A percentile compares a stretch with the other conserved stretches of the same genome.
phyloP scores from a whole-genome alignment of 352 stramenopile species.

The Stephanocyclus meneghinianus region DNA sequence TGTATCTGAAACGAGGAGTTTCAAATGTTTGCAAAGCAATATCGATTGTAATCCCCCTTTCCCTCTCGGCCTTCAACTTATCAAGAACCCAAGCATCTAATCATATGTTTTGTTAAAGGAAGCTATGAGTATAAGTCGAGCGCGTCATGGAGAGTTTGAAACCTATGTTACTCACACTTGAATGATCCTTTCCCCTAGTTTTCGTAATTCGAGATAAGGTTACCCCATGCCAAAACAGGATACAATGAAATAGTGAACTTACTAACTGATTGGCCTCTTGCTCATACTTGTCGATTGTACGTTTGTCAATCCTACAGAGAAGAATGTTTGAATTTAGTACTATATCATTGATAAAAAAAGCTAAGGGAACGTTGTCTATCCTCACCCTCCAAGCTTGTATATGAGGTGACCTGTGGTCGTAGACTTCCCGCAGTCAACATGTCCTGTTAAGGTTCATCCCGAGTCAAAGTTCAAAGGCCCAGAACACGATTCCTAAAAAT shows the following conservation, averaged over 20 bases:
- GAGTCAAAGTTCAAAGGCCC: too few relatives aligned
- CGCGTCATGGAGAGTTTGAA: too few relatives aligned
- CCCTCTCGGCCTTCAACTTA: conserved; percentile 97
- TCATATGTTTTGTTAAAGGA: too few relatives aligned
- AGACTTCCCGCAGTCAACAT: conserved; percentile 97
- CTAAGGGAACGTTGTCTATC: too few relatives aligned
- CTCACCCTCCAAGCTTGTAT: conserved; percentile 94
- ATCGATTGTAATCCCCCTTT: conserved; percentile 97
- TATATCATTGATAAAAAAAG: too few relatives aligned
- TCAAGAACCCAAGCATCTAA: conserved; percentile 97
- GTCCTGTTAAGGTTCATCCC: conserved; percentile 61
- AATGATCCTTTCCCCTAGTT: too few relatives aligned
- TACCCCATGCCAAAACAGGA: conserved; percentile 80
- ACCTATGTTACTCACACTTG: too few relatives aligned
- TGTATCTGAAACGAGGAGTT: conserved; percentile 94
- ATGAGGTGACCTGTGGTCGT: conserved; percentile 98
- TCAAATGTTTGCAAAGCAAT: conserved; percentile 98
- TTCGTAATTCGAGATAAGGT: conserved; percentile 91
- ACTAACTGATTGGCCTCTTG: conserved; percentile 90
- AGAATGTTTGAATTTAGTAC: too few relatives aligned
- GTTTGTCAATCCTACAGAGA: conserved; percentile 89
- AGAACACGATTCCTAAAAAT: too few relatives aligned
- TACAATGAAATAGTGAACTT: too few relatives aligned
- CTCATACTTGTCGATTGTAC: conserved; percentile 98
- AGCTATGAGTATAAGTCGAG: too few relatives aligned